Base-by-base conservation (phyloP, 331 rosid genomes). In the Saraca asoca region DNA sequence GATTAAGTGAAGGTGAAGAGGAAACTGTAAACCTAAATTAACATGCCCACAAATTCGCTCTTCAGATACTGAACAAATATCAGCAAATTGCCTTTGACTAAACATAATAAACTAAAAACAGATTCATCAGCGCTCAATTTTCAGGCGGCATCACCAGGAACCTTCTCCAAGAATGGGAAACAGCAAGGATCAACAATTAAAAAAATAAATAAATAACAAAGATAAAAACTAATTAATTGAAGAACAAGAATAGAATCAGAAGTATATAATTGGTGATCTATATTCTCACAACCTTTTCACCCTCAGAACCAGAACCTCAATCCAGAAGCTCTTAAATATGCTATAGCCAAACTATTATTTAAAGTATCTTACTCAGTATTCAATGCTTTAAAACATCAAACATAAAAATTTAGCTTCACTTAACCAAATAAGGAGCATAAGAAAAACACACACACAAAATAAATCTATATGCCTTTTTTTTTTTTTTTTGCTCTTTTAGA, bases 221-320 rank as follows among this genome's bases (percentile, higher is more conserved):
- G 35, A 55, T 44, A 45, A 58, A 45, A 45, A 66, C 31, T 59
- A 64, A 68, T 18, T 60, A 69, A 73, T 57, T 73, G 42, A 55
- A 62, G 16, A 52, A 62, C 35, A 44, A 64, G 15, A 20, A 45
- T 35, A 35, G 69, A 46, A 62, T 17, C 6, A 58, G 0, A 42
- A 38, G 29, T 12, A 53, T 69, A 56, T 64, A 9, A 16, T 1
- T 56, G 66, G 33, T 61, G 75, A 44, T 50, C 76, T 66, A 73
- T 73, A 54, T 35, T 56, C 71, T 66, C 51, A 70, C 57, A 58
- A 71, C 43, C 68, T 69, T 60, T 61, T 18, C 56, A 58, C 71
- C 20, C 37, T 65, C 42, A 56, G 29, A 63, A 33, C 68, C 76
- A 69, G 54, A 79, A 75, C 69, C 79, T 61, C 71, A 75, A 72